Conservation (phyloP, 106 monocot species). For the Dendrobium chrysotoxum region DNA sequence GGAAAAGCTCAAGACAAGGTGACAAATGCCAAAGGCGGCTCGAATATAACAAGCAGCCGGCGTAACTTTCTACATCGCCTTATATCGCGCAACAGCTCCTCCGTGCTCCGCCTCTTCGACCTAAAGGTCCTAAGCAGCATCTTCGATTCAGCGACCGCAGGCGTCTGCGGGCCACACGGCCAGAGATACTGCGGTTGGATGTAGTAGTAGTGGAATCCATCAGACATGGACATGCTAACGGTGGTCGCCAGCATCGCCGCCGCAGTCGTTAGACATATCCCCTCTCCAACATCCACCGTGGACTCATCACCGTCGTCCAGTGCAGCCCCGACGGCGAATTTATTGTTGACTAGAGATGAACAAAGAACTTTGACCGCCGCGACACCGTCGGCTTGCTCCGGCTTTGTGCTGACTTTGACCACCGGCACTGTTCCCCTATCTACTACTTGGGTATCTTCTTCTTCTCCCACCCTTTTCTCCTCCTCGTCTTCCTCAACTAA, state of each 20-base stretch:
- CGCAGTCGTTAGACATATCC: conserved; percentile 24
- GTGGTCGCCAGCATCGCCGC: conserved; percentile 9
- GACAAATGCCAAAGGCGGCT: too few relatives aligned
- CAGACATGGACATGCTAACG: conserved; percentile 7
- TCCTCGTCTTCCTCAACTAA: not conserved
- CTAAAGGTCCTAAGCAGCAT: conserved; percentile 62
- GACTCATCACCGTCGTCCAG: not conserved
- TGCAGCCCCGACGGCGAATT: conserved; percentile 36
- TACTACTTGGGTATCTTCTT: conserved; percentile 56
- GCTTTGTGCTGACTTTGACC: conserved; percentile 80
- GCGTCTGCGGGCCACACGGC: not conserved
- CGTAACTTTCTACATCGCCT: conserved; percentile 43
- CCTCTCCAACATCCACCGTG: not conserved
- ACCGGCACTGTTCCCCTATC: conserved; percentile 72
- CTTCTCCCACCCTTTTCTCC: conserved; percentile 4
- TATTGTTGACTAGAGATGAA: conserved; percentile 75
- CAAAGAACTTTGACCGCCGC: conserved; percentile 41
- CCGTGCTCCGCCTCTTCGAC: conserved; percentile 42
- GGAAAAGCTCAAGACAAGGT: too few relatives aligned
- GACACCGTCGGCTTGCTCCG: conserved; percentile 21
- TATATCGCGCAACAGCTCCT: conserved; percentile 59
- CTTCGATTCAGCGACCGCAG: conserved; percentile 25
- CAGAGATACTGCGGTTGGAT: not conserved
- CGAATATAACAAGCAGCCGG: too few relatives aligned
- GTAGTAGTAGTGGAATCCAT: not conserved